Evolutionary conservation across 257 asterid genomes (phyloP).

Genomic region (Solanum bulbocastanum): DNA sequence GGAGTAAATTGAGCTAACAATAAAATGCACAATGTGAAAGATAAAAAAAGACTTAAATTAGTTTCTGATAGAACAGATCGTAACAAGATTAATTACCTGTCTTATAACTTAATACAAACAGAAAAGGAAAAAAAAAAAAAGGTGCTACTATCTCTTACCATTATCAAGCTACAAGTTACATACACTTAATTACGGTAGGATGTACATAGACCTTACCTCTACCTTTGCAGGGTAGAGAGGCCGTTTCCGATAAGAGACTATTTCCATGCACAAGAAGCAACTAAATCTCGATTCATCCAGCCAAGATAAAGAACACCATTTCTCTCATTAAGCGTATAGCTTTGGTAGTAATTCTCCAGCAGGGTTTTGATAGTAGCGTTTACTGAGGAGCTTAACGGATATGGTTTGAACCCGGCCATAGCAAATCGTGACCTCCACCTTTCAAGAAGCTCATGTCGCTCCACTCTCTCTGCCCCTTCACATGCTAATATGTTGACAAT

Average conservation of each 20-base stretch:
- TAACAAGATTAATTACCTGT: neutral
- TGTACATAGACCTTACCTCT: neutral
- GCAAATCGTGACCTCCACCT: conserved; percentile 17
- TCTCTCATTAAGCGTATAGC: conserved; percentile 17
- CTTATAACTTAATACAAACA: neutral
- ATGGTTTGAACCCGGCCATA: conserved; percentile 18
- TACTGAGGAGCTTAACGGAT: conserved; percentile 17
- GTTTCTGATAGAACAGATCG: neutral
- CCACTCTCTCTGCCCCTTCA: conserved; percentile 23
- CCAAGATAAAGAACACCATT: conserved; percentile 9
- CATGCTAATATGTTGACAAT: conserved; percentile 24
- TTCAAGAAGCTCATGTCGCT: conserved; percentile 19
- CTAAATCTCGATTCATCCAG: conserved; percentile 15
- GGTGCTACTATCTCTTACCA: neutral
- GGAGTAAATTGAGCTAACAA: neutral
- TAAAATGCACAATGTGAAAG: neutral
- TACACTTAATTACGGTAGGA: neutral
- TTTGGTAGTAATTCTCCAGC: conserved; percentile 8
- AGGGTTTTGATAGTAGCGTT: conserved; percentile 14
- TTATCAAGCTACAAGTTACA: neutral
- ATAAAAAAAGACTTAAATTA: neutral
- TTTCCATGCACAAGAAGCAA: conserved; percentile 11
- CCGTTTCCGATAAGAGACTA: neutral
- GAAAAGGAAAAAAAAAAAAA: neutral
- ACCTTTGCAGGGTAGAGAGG: neutral